Conservation (phyloP, 2,329 filamentous ascomycete species). For the Fusarium acutatum region DNA sequence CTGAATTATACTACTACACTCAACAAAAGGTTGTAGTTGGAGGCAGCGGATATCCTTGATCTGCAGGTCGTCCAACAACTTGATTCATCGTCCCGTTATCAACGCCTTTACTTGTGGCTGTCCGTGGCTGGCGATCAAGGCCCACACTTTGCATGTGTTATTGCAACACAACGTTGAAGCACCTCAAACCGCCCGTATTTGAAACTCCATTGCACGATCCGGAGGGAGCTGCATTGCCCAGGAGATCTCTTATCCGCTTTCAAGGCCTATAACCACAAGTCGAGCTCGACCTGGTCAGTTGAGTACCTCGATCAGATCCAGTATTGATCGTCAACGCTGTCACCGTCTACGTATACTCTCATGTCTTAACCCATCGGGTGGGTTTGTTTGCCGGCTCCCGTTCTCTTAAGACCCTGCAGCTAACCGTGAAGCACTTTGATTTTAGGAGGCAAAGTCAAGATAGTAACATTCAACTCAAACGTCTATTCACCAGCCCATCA, state of each 20-base stretch:
- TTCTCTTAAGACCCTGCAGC: slow-evolving; percentile 36
- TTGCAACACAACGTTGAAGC: slow-evolving; percentile 33
- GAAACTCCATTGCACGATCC: slow-evolving; percentile 8
- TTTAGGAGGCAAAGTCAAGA: slow-evolving; percentile 16
- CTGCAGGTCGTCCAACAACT: background rate
- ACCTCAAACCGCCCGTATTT: slow-evolving; percentile 31
- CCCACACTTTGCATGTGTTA: slow-evolving; percentile 23
- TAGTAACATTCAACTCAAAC: slow-evolving; percentile 1
- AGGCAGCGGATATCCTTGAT: background rate
- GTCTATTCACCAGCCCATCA: background rate
- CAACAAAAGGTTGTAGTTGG: background rate
- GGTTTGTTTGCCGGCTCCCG: slow-evolving; percentile 34
- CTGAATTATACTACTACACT: background rate
- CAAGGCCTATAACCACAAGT: slow-evolving; percentile 6
- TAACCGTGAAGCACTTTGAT: slow-evolving; percentile 23
- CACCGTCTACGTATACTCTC: slow-evolving; percentile 12
- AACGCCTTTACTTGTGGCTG: slow-evolving; percentile 11
- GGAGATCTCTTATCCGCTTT: slow-evolving; percentile 16
- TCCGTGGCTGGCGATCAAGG: slow-evolving; percentile 20
- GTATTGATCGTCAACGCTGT: slow-evolving; percentile 30
- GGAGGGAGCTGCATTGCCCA: background rate
- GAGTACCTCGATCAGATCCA: slow-evolving; percentile 15
- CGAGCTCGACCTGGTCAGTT: slow-evolving; percentile 7
- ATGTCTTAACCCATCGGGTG: slow-evolving; percentile 7
- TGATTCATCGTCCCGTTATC: slow-evolving; percentile 5